Evolutionary conservation across 495 filamentous ascomycete genomes (phyloP).

Genomic region (Venustampulla echinocandica): DNA sequence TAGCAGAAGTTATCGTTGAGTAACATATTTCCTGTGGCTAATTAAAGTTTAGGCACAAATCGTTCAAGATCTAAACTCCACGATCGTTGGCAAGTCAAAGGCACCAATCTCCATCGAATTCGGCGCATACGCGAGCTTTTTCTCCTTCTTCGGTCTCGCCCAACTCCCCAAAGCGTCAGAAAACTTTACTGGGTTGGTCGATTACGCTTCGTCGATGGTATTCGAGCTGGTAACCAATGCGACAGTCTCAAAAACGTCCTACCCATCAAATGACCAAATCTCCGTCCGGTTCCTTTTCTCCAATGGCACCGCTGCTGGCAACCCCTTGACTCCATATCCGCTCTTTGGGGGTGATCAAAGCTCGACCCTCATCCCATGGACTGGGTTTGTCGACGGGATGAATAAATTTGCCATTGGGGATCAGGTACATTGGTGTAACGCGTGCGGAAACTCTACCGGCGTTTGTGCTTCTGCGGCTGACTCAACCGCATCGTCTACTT

Average conservation of each 20-base stretch:
- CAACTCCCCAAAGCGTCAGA: constrained; percentile 43
- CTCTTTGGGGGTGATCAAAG: constrained; percentile 59
- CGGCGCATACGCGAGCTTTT: constrained; percentile 61
- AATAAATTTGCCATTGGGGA: constrained; percentile 50
- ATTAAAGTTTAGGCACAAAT: constrained; percentile 26
- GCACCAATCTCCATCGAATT: constrained; percentile 56
- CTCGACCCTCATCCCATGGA: constrained; percentile 47
- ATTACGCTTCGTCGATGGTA: constrained; percentile 57
- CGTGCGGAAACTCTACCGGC: constrained; percentile 53
- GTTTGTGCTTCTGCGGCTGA: constrained; percentile 42
- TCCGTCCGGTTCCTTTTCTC: constrained; percentile 68
- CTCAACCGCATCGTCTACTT: constrained; percentile 21
- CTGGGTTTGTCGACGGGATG: constrained; percentile 53
- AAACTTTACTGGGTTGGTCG: constrained; percentile 62
- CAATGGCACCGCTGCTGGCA: constrained; percentile 57
- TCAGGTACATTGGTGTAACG: constrained; percentile 57
- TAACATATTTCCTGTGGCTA: no score
- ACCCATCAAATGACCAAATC: constrained; percentile 50
- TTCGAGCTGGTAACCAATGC: constrained; percentile 68
- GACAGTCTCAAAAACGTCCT: constrained; percentile 23
- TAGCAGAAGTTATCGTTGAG: no score
- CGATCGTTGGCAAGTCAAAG: constrained; percentile 43
- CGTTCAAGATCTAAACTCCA: constrained; percentile 51
- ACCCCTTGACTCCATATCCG: constrained; percentile 46
- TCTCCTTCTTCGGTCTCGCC: constrained; percentile 66